Evolutionary conservation across 1,139 yeast genomes (phyloP).

Genomic region (Zygotorulaspora mrakii): DNA sequence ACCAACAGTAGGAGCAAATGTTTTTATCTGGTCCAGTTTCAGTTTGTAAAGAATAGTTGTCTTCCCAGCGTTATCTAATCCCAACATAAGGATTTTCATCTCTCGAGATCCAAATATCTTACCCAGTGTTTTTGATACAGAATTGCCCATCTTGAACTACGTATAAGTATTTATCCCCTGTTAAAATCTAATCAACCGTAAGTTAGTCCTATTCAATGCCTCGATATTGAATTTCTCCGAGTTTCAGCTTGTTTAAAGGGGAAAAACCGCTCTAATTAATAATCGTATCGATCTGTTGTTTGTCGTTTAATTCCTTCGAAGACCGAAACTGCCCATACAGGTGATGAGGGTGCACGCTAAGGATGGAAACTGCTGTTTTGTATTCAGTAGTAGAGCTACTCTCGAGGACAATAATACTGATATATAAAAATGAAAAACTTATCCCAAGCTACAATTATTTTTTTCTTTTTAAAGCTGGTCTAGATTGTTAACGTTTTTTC

Average conservation of each 20-base stretch:
- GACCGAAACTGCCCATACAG: too few species aligned
- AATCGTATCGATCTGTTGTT: too few species aligned
- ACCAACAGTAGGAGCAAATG: conserved; percentile 92
- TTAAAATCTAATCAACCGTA: not conserved
- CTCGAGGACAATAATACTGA: too few species aligned
- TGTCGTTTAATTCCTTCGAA: too few species aligned
- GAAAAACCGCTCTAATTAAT: too few species aligned
- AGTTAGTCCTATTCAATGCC: not conserved
- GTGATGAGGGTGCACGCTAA: too few species aligned
- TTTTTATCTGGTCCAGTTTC: conserved; percentile 43
- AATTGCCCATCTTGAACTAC: conserved; percentile 42
- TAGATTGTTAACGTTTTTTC: not conserved
- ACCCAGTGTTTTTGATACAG: conserved; percentile 46
- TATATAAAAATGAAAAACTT: too few species aligned
- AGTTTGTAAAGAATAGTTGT: conserved; percentile 49
- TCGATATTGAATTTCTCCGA: too few species aligned
- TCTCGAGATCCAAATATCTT: conserved; percentile 49
- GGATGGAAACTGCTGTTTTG: too few species aligned
- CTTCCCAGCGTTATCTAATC: conserved; percentile 89
- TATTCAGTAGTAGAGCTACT: too few species aligned
- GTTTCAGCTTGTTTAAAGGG: too few species aligned
- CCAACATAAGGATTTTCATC: conserved; percentile 74
- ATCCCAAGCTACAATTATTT: too few species aligned
- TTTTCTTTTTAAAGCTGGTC: not conserved
- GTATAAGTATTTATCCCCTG: not conserved